These are phyloP conservation scores for Cladosporium sp. DNA, from an alignment of 2,329 filamentous ascomycete species.

Conservation along the genomic window DNA sequence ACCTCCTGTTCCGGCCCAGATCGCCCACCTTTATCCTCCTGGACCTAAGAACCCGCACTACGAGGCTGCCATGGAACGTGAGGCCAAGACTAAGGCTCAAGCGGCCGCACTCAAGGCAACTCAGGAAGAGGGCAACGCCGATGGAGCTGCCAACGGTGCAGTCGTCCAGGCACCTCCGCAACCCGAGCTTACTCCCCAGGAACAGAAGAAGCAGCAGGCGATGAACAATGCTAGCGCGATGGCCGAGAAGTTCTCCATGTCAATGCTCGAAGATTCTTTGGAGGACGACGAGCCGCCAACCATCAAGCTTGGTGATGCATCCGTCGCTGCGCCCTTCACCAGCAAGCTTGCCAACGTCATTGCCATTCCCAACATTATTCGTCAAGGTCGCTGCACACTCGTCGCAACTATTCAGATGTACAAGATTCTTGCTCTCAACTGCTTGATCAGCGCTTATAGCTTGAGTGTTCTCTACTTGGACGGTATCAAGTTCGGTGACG, in stretches of 20 bases:
- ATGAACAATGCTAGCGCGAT: conserved; percentile 70
- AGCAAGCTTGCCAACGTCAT: conserved; percentile 96
- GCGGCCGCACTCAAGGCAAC: conserved; percentile 40
- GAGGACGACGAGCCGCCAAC: conserved; percentile 88
- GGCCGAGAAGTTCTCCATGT: conserved; percentile 78
- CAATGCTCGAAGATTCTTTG: conserved; percentile 86
- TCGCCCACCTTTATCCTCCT: conserved; percentile 91
- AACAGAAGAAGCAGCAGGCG: conserved; percentile 53
- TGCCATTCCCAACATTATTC: conserved; percentile 96
- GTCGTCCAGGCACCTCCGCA: conserved; percentile 22
- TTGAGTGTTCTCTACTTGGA: conserved; percentile 93
- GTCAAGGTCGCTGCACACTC: conserved; percentile 93
- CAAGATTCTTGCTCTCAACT: conserved; percentile 95
- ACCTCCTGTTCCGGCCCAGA: conserved; percentile 86
- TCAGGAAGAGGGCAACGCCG: conserved; percentile 47
- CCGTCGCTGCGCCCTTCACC: conserved; percentile 94
- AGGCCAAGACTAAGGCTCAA: conserved; percentile 74
- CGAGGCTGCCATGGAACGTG: conserved; percentile 82
- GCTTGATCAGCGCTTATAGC: conserved; percentile 95
- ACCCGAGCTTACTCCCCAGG: conserved; percentile 39
- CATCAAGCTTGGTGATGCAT: conserved; percentile 95
- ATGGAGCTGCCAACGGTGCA: conserved; percentile 25
- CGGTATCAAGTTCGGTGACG: conserved; percentile 98
- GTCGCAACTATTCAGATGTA: conserved; percentile 99
- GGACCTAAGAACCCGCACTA: conserved; percentile 92